A percentile compares a stretch with the other conserved stretches of the same genome.
Evolutionary conservation across 495 filamentous ascomycete genomes (phyloP).

Genomic region (Hypoxylon subgilvum): DNA sequence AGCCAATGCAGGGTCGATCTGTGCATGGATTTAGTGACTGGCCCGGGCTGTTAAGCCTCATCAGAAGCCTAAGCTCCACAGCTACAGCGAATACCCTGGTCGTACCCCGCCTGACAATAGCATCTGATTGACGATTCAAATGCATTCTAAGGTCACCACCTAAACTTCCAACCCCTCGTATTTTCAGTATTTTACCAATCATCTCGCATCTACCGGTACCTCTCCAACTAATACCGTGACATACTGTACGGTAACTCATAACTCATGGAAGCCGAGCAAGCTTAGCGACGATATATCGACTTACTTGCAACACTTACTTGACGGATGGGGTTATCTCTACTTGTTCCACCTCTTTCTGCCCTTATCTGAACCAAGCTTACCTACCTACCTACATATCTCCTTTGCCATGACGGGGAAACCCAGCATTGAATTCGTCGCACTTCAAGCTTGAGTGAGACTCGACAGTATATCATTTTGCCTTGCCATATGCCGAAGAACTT

Average conservation of each 20-base stretch:
- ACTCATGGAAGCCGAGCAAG: too few species aligned
- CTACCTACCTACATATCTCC: background rate
- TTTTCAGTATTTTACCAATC: background rate
- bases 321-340: too few species aligned
- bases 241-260: too few species aligned
- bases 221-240: background rate
- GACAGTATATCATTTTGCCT: background rate
- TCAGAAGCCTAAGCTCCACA: slow-evolving; percentile 20
- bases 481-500: background rate
- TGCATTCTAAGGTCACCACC: slow-evolving; percentile 1
- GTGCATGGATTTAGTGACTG: slow-evolving; percentile 14
- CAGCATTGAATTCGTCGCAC: slow-evolving; percentile 5
- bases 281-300: background rate
- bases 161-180: slow-evolving; percentile 34
- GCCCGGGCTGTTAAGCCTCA: slow-evolving; percentile 16
- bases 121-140: slow-evolving; percentile 34
- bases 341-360: too few species aligned
- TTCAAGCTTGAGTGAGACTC: background rate
- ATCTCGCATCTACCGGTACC: background rate
- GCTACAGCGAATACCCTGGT: slow-evolving; percentile 12
- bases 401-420: slow-evolving; percentile 31
- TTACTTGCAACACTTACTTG: too few species aligned
- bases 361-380: background rate
- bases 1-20: slow-evolving; percentile 8
- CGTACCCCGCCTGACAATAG: slow-evolving; percentile 31